phyloP scores from a whole-genome alignment of 1,284 basidiomycete genomes.

The Moesziomyces sp. region DNA sequence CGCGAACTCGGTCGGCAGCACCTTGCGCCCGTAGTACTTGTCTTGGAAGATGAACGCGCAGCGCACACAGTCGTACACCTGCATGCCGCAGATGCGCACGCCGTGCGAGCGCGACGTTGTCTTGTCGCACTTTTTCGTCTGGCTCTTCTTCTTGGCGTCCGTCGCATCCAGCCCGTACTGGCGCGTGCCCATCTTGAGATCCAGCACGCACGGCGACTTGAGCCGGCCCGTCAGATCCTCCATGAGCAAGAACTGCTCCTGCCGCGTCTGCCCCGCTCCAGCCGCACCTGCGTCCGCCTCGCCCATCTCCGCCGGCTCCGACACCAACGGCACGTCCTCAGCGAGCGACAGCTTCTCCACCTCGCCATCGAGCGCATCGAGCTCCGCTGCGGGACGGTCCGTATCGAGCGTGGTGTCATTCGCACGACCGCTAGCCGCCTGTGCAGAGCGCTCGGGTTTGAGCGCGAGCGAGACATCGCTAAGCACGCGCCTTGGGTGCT shows the following conservation, averaged over 20 bases:
- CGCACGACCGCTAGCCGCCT: slow-evolving; percentile 7
- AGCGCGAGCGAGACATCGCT: slow-evolving; percentile 58
- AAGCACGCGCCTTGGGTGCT: slow-evolving; percentile 45
- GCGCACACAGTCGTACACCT: slow-evolving; percentile 73
- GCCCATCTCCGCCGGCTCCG: not conserved
- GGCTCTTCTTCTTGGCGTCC: slow-evolving; percentile 91
- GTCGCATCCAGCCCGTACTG: slow-evolving; percentile 98
- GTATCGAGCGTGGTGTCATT: slow-evolving; percentile 3
- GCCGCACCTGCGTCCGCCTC: slow-evolving; percentile 1
- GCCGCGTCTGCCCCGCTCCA: slow-evolving; percentile 72
- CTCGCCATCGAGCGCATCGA: slow-evolving; percentile 8
- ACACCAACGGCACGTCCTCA: slow-evolving; percentile 10
- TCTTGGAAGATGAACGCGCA: slow-evolving; percentile 90
- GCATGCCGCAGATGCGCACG: slow-evolving; percentile 97
- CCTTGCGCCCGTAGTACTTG: slow-evolving; percentile 94
- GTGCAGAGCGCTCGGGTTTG: slow-evolving; percentile 13
- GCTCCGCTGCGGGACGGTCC: not conserved
- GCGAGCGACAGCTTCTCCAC: slow-evolving; percentile 21
- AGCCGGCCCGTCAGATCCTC: slow-evolving; percentile 96
- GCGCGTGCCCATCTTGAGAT: slow-evolving; percentile 98
- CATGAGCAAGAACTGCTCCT: slow-evolving; percentile 98
- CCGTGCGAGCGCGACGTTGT: slow-evolving; percentile 92
- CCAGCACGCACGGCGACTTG: slow-evolving; percentile 92
- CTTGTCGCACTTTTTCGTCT: slow-evolving; percentile 96
- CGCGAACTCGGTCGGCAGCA: slow-evolving; percentile 85